These are phyloP conservation scores for Fragaria vesca DNA, from an alignment of 306 rosid genomes.

Conservation along the genomic window DNA sequence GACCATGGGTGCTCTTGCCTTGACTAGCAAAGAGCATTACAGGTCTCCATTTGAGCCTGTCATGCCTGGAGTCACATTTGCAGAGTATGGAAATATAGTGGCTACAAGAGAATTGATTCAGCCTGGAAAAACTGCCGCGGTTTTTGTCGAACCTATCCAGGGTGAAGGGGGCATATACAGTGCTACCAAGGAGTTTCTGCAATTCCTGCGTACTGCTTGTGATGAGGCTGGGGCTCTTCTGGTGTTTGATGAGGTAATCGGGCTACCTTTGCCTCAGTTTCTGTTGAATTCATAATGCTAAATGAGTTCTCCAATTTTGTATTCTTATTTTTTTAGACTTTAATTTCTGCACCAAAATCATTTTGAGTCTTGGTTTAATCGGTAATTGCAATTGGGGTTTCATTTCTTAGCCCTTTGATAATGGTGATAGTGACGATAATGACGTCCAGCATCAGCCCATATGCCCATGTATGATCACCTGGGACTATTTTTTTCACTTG, in stretches of 20 bases:
- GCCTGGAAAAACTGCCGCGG: conserved; percentile 69
- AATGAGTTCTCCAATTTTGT: neutral
- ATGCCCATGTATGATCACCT: neutral
- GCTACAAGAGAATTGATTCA: conserved; percentile 61
- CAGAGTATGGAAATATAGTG: conserved; percentile 72
- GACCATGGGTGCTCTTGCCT: conserved; percentile 92
- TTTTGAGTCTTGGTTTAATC: neutral
- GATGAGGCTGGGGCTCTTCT: conserved; percentile 77
- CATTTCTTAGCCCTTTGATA: neutral
- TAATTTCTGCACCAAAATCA: neutral
- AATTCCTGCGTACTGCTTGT: conserved; percentile 67
- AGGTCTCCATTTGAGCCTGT: conserved; percentile 88
- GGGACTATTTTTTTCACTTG: neutral
- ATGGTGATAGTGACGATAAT: neutral
- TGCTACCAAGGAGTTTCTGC: conserved; percentile 81
- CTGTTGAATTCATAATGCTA: neutral
- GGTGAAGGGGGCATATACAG: conserved; percentile 95
- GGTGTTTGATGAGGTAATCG: conserved; percentile 83
- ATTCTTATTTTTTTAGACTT: neutral
- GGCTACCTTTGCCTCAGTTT: neutral
- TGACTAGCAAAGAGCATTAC: conserved; percentile 91
- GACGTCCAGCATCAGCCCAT: neutral
- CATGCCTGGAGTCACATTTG: conserved; percentile 91
- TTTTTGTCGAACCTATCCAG: conserved; percentile 92
- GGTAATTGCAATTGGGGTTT: neutral